Base-by-base conservation (phyloP, 306 rosid genomes). In the Castanea mollissima region DNA sequence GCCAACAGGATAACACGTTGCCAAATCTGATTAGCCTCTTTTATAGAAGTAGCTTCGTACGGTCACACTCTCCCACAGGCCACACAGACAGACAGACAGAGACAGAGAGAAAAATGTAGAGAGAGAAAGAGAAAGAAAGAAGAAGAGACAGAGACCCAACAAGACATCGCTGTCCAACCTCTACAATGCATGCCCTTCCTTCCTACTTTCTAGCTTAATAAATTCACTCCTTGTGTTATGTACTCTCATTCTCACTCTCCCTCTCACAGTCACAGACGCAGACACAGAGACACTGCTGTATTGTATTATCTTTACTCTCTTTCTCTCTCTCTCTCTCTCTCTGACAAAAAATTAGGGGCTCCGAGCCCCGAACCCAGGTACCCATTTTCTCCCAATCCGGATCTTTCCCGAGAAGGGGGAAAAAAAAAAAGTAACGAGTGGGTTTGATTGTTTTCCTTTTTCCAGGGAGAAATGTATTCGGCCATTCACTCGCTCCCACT, bases 81-180 rank as follows among this genome's bases (percentile, higher is more conserved):
- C 46, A 41, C 12, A 38, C 46, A 38, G 46, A 41, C 46, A 8
- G 46, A 12, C 55, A 54, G 75, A 71, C 58, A 83, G 13, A 60
- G 21, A 78, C 11, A 49, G 25, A 20, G 27, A 25, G 25, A 25
- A 41, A 64, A 62, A 69, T 29, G 74, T 54, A 74, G 56, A 65
- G 55, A 67, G 62, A 70, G 38, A 15, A 55, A 70, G 59, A 74
- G 55, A 68, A 15, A 62, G 74, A 35, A 16, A 34, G 41, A 5
- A 38, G 29, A 21, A 55, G 69, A 79, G 88, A 87, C 82, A 75
- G 78, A 71, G 87, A 85, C 86, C 27, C 55, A 79, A 80, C 83
- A 64, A 76, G 80, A 78, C 87, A 85, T 88, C 86, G 91, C 91
- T 83, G 89, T 88, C 89, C 70, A 23, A 55, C 32, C 78, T 74